Base-by-base conservation (phyloP, 305 asterid genomes). In the Solanum chacoense region DNA sequence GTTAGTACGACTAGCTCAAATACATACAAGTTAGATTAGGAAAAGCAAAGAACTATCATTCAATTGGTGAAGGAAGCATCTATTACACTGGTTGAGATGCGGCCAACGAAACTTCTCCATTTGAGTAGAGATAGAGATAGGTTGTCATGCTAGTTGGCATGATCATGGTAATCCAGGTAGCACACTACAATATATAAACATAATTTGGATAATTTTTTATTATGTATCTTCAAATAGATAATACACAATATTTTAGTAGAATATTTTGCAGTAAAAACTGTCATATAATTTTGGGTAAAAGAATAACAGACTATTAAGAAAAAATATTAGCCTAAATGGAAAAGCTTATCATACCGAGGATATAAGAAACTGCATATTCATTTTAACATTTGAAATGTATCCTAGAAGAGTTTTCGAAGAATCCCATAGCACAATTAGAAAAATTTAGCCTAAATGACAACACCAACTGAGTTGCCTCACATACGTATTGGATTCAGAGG, bases 41-140 rank as follows among this genome's bases (percentile, higher is more conserved):
- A 35, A 86, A 63, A 20, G 32, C 42, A 87, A 55, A 86, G 40
- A 28, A 35, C 75, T 29, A 85, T 87, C 42, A 88, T 88, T 38
- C 85, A 86, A 67, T 84, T 29, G 91, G 87, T 69, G 89, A 94
- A 94, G 92, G 98, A 93, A 92, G 95, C 95, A 97, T 97, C 99
- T 97, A 97, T 96, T 97, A 97, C 99, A 97, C 98, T 93, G 99
- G 99, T 97, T 97, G 99, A 90, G 93, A 97, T 81, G 99, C 99
- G 86, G 98, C 98, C 93, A 95, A 94, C 20, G 96, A 90, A 87
- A 95, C 98, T 93, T 96, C 98, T 88, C 99, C 99, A 31, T 97
- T 96, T 90, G 99, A 97, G 91, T 96, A 96, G 88, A 97, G 98
- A 93, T 96, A 95, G 40, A 97, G 95, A 91, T 96, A 97, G 16